Conservation (phyloP, 2,329 filamentous ascomycete genomes). For the Sphaerulina musiva region DNA sequence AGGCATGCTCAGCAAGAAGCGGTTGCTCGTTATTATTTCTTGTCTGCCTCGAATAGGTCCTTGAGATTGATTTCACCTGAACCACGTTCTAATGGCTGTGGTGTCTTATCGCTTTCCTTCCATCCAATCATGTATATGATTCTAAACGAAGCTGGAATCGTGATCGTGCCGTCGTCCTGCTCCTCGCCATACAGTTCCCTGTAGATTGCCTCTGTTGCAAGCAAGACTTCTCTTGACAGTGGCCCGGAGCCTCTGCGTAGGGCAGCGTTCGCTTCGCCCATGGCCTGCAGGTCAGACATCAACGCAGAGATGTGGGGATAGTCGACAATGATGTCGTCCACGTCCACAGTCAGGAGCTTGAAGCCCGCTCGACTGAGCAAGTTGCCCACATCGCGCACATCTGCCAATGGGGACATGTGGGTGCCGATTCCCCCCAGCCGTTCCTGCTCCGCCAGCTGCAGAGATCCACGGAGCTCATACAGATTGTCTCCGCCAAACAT, state of each 20-base stretch:
- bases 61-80: slow-evolving; percentile 84
- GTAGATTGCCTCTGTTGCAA: slow-evolving; percentile 87
- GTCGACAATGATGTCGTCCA: slow-evolving; percentile 94
- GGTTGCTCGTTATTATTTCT: slow-evolving; percentile 2
- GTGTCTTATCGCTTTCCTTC: slow-evolving; percentile 76
- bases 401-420: slow-evolving; percentile 83
- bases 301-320: slow-evolving; percentile 84
- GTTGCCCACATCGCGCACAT: slow-evolving; percentile 85
- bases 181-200: slow-evolving; percentile 73
- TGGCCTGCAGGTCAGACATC: slow-evolving; percentile 89
- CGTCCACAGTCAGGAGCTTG: slow-evolving; percentile 91
- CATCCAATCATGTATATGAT: slow-evolving; percentile 99
- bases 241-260: slow-evolving; percentile 71
- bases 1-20: no score
- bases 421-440: slow-evolving; percentile 84
- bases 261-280: slow-evolving; percentile 92
- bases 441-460: slow-evolving; percentile 89
- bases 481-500: slow-evolving; percentile 96
- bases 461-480: slow-evolving; percentile 84
- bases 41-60: slow-evolving; percentile 59
- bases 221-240: slow-evolving; percentile 72
- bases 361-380: slow-evolving; percentile 82
- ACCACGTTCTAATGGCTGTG: slow-evolving; percentile 72
- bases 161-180: slow-evolving; percentile 55
- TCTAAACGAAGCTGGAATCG: slow-evolving; percentile 77